Evolutionary conservation across 148 eudicot genomes (phyloP).

Genomic region (Dysphania ambrosioides): DNA sequence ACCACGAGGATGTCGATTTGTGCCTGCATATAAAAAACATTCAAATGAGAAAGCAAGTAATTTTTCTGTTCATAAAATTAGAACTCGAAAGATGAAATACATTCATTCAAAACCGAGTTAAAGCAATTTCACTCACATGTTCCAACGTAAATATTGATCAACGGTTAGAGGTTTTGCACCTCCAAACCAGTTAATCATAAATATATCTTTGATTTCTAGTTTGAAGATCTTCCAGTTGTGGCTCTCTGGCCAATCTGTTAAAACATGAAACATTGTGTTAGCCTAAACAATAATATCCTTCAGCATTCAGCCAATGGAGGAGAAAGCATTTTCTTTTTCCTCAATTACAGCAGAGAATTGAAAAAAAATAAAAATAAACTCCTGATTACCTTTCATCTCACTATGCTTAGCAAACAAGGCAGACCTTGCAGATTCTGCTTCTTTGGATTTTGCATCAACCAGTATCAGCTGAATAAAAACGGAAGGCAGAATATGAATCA

Average conservation of each 20-base stretch:
- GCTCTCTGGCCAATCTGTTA: slow-evolving; percentile 72
- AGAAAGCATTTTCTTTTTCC: neutral
- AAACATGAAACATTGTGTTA: slow-evolving; percentile 16
- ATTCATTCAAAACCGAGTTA: neutral
- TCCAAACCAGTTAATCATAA: slow-evolving; percentile 83
- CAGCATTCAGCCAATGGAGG: neutral
- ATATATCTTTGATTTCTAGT: slow-evolving; percentile 58
- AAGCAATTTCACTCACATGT: slow-evolving; percentile 40
- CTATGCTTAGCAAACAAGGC: slow-evolving; percentile 73
- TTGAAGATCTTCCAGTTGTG: slow-evolving; percentile 75
- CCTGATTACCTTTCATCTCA: slow-evolving; percentile 69
- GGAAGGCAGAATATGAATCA: neutral
- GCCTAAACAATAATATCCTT: neutral
- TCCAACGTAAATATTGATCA: slow-evolving; percentile 59
- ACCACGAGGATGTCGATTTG: slow-evolving; percentile 7
- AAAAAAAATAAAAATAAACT: neutral
- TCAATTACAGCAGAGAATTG: neutral
- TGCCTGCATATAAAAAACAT: slow-evolving; percentile 17
- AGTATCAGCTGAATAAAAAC: slow-evolving; percentile 55
- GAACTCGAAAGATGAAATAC: neutral
- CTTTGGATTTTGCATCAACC: slow-evolving; percentile 42
- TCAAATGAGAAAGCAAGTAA: neutral
- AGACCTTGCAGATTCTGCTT: slow-evolving; percentile 55
- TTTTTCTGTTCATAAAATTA: neutral
- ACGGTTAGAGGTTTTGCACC: slow-evolving; percentile 89